Conservation (phyloP, 495 filamentous ascomycete genomes). For the Staphylotrichum tortipilum region DNA sequence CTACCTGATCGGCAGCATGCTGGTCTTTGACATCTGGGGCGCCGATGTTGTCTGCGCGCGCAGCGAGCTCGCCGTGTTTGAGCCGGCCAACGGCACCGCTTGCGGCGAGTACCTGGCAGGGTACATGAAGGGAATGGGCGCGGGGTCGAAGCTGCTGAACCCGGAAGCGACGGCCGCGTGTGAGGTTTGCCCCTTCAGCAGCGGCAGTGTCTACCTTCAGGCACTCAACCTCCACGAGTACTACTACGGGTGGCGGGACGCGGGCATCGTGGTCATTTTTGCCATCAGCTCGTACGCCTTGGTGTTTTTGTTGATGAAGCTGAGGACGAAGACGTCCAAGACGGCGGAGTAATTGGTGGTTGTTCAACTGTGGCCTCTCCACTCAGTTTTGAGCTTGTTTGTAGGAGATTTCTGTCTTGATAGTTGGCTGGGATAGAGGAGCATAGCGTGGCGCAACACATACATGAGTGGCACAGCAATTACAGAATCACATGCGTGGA, state of each 20-base stretch:
- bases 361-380: background rate
- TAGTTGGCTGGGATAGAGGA: too few relatives aligned
- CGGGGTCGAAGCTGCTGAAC: slow-evolving; percentile 29
- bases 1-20: slow-evolving; percentile 41
- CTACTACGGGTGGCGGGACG: slow-evolving; percentile 53
- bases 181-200: slow-evolving; percentile 52
- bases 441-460: too few relatives aligned
- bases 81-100: slow-evolving; percentile 20
- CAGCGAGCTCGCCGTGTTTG: slow-evolving; percentile 18
- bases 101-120: slow-evolving; percentile 20
- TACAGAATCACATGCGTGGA: too few relatives aligned
- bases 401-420: too few relatives aligned
- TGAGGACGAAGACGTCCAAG: slow-evolving; percentile 24
- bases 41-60: slow-evolving; percentile 9
- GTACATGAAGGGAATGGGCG: slow-evolving; percentile 24
- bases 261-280: slow-evolving; percentile 38
- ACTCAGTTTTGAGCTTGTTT: too few relatives aligned
- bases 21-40: slow-evolving; percentile 18
- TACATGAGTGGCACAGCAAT: too few relatives aligned
- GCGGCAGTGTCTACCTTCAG: slow-evolving; percentile 47
- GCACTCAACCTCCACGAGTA: slow-evolving; percentile 28
- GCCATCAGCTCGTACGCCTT: slow-evolving; percentile 23
- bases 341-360: slow-evolving; percentile 19
- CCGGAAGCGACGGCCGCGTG: slow-evolving; percentile 40
- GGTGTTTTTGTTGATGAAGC: slow-evolving; percentile 26